A percentile compares a stretch with the other conserved stretches of the same genome.
phyloP scores from a whole-genome alignment of 1,139 yeast genomes.

The Protomyces inouyei region DNA sequence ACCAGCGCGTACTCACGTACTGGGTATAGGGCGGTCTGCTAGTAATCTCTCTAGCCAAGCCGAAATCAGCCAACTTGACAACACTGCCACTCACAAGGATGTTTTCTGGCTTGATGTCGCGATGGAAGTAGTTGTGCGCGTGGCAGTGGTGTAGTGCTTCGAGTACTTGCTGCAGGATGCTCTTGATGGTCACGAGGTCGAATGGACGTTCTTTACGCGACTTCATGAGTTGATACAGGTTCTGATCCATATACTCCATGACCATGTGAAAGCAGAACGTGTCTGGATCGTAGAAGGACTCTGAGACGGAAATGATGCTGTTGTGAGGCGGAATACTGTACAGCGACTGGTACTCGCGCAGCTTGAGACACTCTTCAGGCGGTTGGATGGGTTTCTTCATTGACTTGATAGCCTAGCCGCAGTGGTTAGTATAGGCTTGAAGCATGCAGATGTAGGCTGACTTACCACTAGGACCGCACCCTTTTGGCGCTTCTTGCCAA shows the following conservation, averaged over 20 bases:
- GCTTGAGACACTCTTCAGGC: slow-evolving; percentile 55
- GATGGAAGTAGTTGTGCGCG: slow-evolving; percentile 64
- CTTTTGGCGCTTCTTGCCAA: slow-evolving; percentile 28
- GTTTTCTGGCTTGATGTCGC: slow-evolving; percentile 93
- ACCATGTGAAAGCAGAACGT: slow-evolving; percentile 64
- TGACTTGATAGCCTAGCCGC: slow-evolving; percentile 61
- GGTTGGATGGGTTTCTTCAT: slow-evolving; percentile 55
- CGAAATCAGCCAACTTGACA: slow-evolving; percentile 86
- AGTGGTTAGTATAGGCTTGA: neutral
- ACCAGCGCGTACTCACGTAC: slow-evolving; percentile 94
- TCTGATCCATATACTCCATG: slow-evolving; percentile 85
- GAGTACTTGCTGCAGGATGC: slow-evolving; percentile 62
- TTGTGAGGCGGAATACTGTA: slow-evolving; percentile 65
- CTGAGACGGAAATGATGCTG: slow-evolving; percentile 66
- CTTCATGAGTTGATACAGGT: slow-evolving; percentile 61
- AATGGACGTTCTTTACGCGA: slow-evolving; percentile 49
- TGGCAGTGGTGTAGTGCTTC: slow-evolving; percentile 82
- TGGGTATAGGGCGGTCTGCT: slow-evolving; percentile 55
- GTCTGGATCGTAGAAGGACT: slow-evolving; percentile 64
- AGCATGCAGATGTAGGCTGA: neutral
- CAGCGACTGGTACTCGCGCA: slow-evolving; percentile 64
- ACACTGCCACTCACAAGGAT: slow-evolving; percentile 53
- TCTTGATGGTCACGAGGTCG: slow-evolving; percentile 55
- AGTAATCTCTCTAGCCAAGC: slow-evolving; percentile 66
- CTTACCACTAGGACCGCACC: neutral